A percentile compares a stretch with the other conserved stretches of the same genome.
Evolutionary conservation across 2,329 filamentous ascomycete species (phyloP).

Genomic region (Fusarium liriodendri): DNA sequence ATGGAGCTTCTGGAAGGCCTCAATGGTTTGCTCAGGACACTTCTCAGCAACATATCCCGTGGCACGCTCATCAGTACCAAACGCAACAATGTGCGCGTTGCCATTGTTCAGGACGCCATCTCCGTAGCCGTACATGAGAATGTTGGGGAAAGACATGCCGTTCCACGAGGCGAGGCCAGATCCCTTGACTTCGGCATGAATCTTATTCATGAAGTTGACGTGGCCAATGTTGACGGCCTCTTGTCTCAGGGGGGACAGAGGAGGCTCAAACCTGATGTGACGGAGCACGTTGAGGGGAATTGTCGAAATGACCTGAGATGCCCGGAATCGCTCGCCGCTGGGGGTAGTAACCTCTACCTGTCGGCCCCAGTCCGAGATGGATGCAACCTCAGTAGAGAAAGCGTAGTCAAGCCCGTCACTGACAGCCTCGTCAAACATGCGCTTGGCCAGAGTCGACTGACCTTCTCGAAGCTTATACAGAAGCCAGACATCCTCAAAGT

Average conservation of each 20-base stretch:
- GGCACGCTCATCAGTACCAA: neutral
- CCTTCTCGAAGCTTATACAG: neutral
- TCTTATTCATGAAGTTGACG: neutral
- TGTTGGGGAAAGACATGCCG: neutral
- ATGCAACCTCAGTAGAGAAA: neutral
- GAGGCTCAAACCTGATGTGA: neutral
- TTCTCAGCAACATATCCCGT: neutral
- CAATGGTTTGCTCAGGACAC: neutral
- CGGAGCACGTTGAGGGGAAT: neutral
- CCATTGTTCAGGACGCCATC: neutral
- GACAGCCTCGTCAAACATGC: neutral
- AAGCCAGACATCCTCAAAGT: neutral
- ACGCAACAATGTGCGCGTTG: neutral
- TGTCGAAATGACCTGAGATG: neutral
- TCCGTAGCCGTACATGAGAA: neutral
- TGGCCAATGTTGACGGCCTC: neutral
- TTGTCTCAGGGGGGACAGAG: neutral
- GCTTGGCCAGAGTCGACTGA: neutral
- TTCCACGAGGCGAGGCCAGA: neutral
- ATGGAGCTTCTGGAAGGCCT: neutral
- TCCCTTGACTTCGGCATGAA: neutral
- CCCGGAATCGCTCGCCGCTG: neutral
- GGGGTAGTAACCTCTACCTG: neutral
- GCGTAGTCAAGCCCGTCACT: neutral
- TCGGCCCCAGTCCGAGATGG: neutral